Percentiles rank a stretch among this genome's conserved stretches.
phyloP scores from a whole-genome alignment of 768 basidiomycete genomes.

The Boletus rubropictus region DNA sequence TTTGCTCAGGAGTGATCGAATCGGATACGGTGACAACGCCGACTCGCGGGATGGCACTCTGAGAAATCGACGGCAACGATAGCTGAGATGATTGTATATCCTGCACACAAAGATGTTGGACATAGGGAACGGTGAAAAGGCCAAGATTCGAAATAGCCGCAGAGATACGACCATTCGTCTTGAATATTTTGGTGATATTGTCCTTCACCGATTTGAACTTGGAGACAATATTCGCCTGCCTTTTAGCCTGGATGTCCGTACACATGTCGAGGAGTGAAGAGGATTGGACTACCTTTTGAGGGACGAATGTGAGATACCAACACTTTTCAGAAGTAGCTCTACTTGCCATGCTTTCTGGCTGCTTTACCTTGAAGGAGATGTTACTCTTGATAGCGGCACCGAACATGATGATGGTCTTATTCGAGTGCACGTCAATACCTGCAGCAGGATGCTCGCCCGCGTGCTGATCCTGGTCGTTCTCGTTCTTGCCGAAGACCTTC shows the following conservation, averaged over 20 bases:
- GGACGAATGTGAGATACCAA: background rate
- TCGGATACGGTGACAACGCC: background rate
- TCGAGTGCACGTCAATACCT: background rate
- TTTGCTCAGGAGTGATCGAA: background rate
- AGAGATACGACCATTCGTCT: background rate
- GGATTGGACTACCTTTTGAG: background rate
- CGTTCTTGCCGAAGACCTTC: background rate
- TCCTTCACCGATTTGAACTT: constrained; percentile 6
- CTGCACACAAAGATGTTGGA: background rate
- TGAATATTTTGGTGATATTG: constrained; percentile 4
- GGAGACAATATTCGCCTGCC: constrained; percentile 1
- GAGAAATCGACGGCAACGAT: background rate
- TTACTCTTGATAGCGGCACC: background rate
- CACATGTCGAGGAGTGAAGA: background rate
- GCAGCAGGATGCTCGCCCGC: background rate
- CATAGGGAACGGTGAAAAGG: background rate
- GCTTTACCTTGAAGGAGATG: background rate
- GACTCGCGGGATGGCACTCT: background rate
- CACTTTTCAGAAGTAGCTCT: background rate
- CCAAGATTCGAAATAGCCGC: background rate
- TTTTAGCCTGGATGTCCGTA: background rate
- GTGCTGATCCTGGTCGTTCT: background rate
- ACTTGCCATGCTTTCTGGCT: background rate
- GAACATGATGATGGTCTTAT: background rate
- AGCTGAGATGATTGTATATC: background rate